Conservation (phyloP, 805 yeast species). For the Ogataea pilisensis region DNA sequence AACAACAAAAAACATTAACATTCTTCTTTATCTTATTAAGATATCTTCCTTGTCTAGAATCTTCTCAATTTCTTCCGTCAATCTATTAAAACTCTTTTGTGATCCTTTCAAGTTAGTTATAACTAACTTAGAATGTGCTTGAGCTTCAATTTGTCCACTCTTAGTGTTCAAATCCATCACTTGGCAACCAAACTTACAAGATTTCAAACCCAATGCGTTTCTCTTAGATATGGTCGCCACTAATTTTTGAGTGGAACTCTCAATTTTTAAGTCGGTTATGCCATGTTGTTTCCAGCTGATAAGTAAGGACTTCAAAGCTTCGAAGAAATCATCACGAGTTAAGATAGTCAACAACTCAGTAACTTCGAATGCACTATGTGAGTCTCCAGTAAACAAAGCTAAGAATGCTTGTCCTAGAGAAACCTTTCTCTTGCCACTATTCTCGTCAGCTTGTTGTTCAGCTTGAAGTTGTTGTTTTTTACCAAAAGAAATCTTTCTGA, state of each 20-base stretch:
- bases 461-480: constrained; percentile 25
- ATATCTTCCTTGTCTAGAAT: constrained; percentile 65
- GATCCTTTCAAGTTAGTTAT: constrained; percentile 68
- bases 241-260: constrained; percentile 40
- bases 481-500: constrained; percentile 52
- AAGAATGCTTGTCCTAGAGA: constrained; percentile 32
- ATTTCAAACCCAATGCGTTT: constrained; percentile 58
- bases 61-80: constrained; percentile 59
- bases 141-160: constrained; percentile 28
- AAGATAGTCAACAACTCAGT: constrained; percentile 32
- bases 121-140: constrained; percentile 42
- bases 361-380: constrained; percentile 24
- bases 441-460: neutral
- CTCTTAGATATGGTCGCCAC: constrained; percentile 60
- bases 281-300: constrained; percentile 72
- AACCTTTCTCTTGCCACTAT: constrained; percentile 16
- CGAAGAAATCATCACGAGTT: constrained; percentile 53
- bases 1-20: too few relatives aligned
- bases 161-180: constrained; percentile 39
- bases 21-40: constrained; percentile 26
- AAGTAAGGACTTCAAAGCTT: constrained; percentile 59
- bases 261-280: constrained; percentile 48
- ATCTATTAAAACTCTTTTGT: constrained; percentile 51
- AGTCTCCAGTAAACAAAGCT: constrained; percentile 35
- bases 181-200: constrained; percentile 58